Conservation (phyloP, 164 flowering plant species). For the Santalum album region DNA sequence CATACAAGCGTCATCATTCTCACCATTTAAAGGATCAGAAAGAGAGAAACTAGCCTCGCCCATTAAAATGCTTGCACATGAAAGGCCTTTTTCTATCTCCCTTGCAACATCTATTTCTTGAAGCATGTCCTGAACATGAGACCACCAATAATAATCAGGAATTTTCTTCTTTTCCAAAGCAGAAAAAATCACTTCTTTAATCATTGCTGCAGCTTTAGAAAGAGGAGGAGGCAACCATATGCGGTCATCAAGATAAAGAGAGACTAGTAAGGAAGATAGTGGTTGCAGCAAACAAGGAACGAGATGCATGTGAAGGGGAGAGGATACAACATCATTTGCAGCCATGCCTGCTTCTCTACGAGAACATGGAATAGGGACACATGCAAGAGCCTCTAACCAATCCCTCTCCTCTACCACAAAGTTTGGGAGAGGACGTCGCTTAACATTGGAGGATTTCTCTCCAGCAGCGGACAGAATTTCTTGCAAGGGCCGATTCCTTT, state of each 20-base stretch:
- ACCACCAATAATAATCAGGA: constrained; percentile 51
- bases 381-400: constrained; percentile 86
- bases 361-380: constrained; percentile 92
- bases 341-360: constrained; percentile 88
- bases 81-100: constrained; percentile 50
- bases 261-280: constrained; percentile 52
- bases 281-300: constrained; percentile 71
- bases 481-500: constrained; percentile 75
- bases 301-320: constrained; percentile 68
- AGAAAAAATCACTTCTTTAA: constrained; percentile 42
- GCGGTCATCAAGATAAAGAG: constrained; percentile 68
- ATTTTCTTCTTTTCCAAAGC: constrained; percentile 43
- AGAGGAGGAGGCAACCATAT: constrained; percentile 64
- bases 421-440: constrained; percentile 52
- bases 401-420: constrained; percentile 85
- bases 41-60: constrained; percentile 20
- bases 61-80: constrained; percentile 30
- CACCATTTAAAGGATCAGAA: constrained; percentile 27
- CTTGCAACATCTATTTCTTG: constrained; percentile 40
- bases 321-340: constrained; percentile 59
- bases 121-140: constrained; percentile 38
- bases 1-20: constrained; percentile 15
- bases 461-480: constrained; percentile 53
- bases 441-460: constrained; percentile 21
- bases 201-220: constrained; percentile 38